A percentile compares a stretch with the other conserved stretches of the same genome.
Evolutionary conservation across 148 eudicot genomes (phyloP).

Genomic region (Fagopyrum esculentum): DNA sequence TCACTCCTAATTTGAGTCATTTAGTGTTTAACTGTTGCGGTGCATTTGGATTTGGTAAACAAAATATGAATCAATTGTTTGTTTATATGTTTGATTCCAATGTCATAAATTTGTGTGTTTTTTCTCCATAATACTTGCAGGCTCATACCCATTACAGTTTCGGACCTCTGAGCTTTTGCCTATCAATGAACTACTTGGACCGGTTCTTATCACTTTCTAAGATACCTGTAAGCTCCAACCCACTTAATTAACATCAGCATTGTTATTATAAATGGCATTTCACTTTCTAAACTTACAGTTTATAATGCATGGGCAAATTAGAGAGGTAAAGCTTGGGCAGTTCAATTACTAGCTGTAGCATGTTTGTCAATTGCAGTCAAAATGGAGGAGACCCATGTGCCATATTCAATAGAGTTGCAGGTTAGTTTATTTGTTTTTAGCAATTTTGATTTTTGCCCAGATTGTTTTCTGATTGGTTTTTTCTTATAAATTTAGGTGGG

Average conservation of each 20-base stretch:
- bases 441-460: neutral
- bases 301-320: conserved; percentile 15
- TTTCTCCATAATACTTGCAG: conserved; percentile 28
- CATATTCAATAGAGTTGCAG: conserved; percentile 54
- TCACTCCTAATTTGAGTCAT: no score
- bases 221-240: conserved; percentile 52
- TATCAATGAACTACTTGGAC: conserved; percentile 77
- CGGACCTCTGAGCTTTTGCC: conserved; percentile 48
- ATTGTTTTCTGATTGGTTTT: neutral
- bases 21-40: neutral
- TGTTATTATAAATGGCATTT: neutral
- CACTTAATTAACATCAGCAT: neutral
- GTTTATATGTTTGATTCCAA: neutral
- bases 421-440: conserved; percentile 22
- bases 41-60: neutral
- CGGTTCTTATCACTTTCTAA: conserved; percentile 53
- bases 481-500: neutral
- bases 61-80: neutral
- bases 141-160: conserved; percentile 59
- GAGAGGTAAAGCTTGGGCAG: conserved; percentile 60
- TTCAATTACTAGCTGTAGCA: conserved; percentile 72
- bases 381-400: conserved; percentile 59
- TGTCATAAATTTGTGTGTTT: neutral
- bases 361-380: conserved; percentile 86
- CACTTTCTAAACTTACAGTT: neutral